Evolutionary conservation across 2,329 filamentous ascomycete species (phyloP).

Genomic region (Aspergillus brasiliensis): DNA sequence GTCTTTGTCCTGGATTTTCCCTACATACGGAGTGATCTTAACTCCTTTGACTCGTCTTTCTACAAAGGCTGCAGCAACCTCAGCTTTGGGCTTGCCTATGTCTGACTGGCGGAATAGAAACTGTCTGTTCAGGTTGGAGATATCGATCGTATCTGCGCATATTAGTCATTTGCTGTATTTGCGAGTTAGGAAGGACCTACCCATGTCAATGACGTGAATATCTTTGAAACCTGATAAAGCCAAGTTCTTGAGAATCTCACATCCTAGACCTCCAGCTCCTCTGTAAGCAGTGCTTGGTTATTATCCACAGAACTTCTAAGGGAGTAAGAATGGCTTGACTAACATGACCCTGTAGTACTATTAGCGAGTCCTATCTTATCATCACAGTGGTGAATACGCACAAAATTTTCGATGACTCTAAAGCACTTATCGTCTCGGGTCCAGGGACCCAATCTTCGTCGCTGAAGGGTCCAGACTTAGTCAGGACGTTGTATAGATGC

Average conservation of each 20-base stretch:
- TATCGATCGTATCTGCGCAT: slow-evolving; percentile 87
- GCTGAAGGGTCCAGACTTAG: slow-evolving; percentile 76
- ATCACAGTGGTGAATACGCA: slow-evolving; percentile 45
- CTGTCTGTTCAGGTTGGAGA: slow-evolving; percentile 96
- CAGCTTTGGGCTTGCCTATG: slow-evolving; percentile 91
- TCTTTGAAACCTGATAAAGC: slow-evolving; percentile 94
- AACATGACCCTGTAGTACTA: slow-evolving; percentile 53
- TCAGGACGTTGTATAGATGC: slow-evolving; percentile 79
- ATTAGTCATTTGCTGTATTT: slow-evolving; percentile 17
- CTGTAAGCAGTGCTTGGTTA: slow-evolving; percentile 52
- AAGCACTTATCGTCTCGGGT: slow-evolving; percentile 54
- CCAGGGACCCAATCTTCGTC: slow-evolving; percentile 62
- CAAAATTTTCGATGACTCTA: slow-evolving; percentile 75
- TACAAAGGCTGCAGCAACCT: slow-evolving; percentile 88
- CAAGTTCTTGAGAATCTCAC: slow-evolving; percentile 94
- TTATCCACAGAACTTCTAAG: slow-evolving; percentile 15
- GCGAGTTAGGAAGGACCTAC: slow-evolving; percentile 47
- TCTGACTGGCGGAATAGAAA: slow-evolving; percentile 92
- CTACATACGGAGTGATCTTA: slow-evolving; percentile 89
- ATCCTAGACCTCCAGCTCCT: slow-evolving; percentile 90
- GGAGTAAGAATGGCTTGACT: slow-evolving; percentile 26
- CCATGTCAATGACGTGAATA: slow-evolving; percentile 99
- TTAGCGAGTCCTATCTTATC: slow-evolving; percentile 22
- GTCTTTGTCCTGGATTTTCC: slow-evolving; percentile 95
- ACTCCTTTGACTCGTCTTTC: slow-evolving; percentile 87